A percentile compares a stretch with the other conserved stretches of the same genome.
phyloP scores from a whole-genome alignment of 1,284 basidiomycete species.

The Papiliotrema laurentii region DNA sequence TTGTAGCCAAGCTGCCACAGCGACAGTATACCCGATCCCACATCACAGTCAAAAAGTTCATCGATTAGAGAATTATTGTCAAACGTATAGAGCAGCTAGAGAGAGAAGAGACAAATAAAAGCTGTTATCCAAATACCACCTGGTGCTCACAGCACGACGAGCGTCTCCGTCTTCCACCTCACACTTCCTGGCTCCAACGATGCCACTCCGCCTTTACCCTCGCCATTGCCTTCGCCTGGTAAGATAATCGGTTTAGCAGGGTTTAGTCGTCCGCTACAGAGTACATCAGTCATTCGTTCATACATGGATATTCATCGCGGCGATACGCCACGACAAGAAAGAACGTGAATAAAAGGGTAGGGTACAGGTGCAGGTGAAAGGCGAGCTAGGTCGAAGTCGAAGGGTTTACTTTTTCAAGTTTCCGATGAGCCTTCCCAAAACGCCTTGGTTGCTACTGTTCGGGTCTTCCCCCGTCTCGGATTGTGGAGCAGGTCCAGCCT shows the following conservation, averaged over 20 bases:
- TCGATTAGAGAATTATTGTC: too few species aligned
- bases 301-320: neutral
- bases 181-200: neutral
- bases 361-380: neutral
- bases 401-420: constrained; percentile 13
- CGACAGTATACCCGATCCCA: too few species aligned
- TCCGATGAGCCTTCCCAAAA: constrained; percentile 20
- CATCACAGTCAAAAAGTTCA: too few species aligned
- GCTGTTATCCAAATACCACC: too few species aligned
- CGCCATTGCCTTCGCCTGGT: neutral
- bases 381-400: neutral
- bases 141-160: too few species aligned
- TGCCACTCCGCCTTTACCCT: neutral
- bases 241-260: too few species aligned
- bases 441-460: constrained; percentile 3
- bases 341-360: neutral
- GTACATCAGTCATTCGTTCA: constrained; percentile 3
- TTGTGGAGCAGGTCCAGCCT: constrained; percentile 15
- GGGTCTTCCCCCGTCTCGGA: constrained; percentile 14
- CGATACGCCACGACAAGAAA: neutral
- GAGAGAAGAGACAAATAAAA: too few species aligned
- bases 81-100: too few species aligned
- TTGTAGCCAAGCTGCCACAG: too few species aligned
- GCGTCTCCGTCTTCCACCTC: too few species aligned
- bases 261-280: constrained; percentile 12